phyloP scores from a whole-genome alignment of 768 basidiomycete genomes.

The Psilocybe sp. region DNA sequence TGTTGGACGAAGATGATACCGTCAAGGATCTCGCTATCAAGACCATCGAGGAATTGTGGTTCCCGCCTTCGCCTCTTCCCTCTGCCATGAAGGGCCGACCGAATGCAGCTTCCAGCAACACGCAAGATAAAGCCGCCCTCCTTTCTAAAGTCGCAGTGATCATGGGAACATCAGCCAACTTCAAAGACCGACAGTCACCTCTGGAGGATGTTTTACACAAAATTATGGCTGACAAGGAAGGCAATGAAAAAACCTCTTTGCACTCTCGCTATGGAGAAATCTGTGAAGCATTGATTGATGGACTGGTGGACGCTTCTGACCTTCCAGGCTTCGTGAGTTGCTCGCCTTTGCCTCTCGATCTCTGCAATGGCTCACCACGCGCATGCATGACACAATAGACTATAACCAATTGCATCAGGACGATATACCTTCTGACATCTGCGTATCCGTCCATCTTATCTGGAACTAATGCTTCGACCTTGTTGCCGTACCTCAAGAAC shows the following conservation, averaged over 20 bases:
- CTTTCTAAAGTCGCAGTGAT: slow-evolving; percentile 74
- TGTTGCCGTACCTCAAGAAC: slow-evolving; percentile 89
- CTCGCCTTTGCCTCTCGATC: background rate
- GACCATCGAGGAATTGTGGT: slow-evolving; percentile 91
- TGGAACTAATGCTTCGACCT: slow-evolving; percentile 74
- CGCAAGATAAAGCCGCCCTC: slow-evolving; percentile 52
- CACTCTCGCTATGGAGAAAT: slow-evolving; percentile 76
- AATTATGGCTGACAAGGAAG: slow-evolving; percentile 74
- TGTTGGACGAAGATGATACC: slow-evolving; percentile 91
- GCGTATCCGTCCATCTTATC: slow-evolving; percentile 87
- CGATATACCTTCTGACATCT: slow-evolving; percentile 77
- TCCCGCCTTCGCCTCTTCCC: slow-evolving; percentile 39
- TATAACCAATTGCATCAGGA: slow-evolving; percentile 79
- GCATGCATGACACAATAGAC: slow-evolving; percentile 43
- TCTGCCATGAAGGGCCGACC: slow-evolving; percentile 37
- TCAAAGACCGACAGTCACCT: slow-evolving; percentile 80
- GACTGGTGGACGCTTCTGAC: slow-evolving; percentile 83
- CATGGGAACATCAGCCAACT: slow-evolving; percentile 80
- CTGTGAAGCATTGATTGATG: slow-evolving; percentile 83
- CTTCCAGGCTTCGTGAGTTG: slow-evolving; percentile 68
- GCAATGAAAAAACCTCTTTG: slow-evolving; percentile 47
- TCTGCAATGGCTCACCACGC: slow-evolving; percentile 1
- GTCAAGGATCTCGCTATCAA: slow-evolving; percentile 93
- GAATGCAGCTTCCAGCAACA: slow-evolving; percentile 21
- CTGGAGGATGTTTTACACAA: slow-evolving; percentile 84